phyloP scores from a whole-genome alignment of 1,139 yeast genomes.

The Sporopachydermia cereana region DNA sequence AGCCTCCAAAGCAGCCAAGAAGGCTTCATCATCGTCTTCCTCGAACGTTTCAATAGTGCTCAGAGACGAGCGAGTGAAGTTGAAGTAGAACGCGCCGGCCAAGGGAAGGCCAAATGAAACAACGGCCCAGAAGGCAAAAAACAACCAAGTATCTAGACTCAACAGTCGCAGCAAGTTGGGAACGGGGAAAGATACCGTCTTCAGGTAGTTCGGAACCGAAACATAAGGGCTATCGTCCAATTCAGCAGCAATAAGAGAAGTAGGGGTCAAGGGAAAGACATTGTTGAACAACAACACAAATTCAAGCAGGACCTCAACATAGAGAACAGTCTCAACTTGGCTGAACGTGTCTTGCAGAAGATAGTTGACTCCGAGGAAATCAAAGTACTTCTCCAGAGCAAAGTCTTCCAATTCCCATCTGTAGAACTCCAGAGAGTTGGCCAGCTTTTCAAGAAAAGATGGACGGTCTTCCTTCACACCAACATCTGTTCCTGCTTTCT shows the following conservation, averaged over 20 bases:
- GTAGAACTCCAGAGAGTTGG: constrained; percentile 5
- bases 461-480: neutral
- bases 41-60: constrained; percentile 6
- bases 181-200: constrained; percentile 10
- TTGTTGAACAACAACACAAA: constrained; percentile 8
- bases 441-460: neutral
- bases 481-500: constrained; percentile 1
- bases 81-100: constrained; percentile 20
- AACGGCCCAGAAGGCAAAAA: constrained; percentile 22
- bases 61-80: constrained; percentile 15
- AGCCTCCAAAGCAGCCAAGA: constrained; percentile 10
- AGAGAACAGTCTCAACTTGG: constrained; percentile 8
- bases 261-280: constrained; percentile 7
- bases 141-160: constrained; percentile 18
- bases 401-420: constrained; percentile 4
- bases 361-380: constrained; percentile 3
- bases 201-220: neutral
- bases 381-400: constrained; percentile 3
- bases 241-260: constrained; percentile 5
- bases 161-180: constrained; percentile 13
- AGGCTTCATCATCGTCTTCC: constrained; percentile 12
- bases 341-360: constrained; percentile 3
- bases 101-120: constrained; percentile 30
- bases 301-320: constrained; percentile 11
- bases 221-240: neutral